phyloP scores from a whole-genome alignment of 805 yeast genomes.

The Saturnispora hagleri region DNA sequence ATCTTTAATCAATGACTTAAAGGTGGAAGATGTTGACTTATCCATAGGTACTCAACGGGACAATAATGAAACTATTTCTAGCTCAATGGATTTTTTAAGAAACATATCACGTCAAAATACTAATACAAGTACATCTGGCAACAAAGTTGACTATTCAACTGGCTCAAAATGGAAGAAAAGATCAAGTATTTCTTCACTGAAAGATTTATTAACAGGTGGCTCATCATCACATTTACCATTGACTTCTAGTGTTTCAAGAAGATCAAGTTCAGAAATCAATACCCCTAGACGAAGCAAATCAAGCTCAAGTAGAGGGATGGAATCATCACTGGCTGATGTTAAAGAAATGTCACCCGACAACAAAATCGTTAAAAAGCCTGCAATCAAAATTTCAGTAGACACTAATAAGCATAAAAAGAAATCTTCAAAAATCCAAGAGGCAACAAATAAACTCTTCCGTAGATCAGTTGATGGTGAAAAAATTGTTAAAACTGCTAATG shows the following conservation, averaged over 20 bases:
- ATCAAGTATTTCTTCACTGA: slow-evolving; percentile 29
- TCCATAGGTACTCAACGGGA: slow-evolving; percentile 17
- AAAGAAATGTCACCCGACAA: slow-evolving; percentile 15
- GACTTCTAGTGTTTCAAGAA: slow-evolving; percentile 4
- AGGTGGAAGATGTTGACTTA: slow-evolving; percentile 27
- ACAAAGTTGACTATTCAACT: slow-evolving; percentile 10
- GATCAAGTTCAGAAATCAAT: slow-evolving; percentile 8
- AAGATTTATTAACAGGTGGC: slow-evolving; percentile 29
- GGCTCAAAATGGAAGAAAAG: slow-evolving; percentile 19
- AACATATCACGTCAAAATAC: slow-evolving; percentile 29
- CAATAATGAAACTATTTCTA: slow-evolving; percentile 22
- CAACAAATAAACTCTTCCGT: slow-evolving; percentile 5
- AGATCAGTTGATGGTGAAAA: background rate
- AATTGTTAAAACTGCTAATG: slow-evolving; percentile 56
- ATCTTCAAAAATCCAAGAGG: slow-evolving; percentile 4
- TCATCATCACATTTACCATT: slow-evolving; percentile 18
- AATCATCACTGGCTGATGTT: slow-evolving; percentile 8
- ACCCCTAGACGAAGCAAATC: slow-evolving; percentile 17
- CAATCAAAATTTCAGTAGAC: background rate
- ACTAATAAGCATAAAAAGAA: slow-evolving; percentile 7
- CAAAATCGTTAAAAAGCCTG: slow-evolving; percentile 3
- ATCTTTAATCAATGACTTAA: slow-evolving; percentile 12
- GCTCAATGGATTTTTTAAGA: slow-evolving; percentile 32
- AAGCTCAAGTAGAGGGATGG: background rate
- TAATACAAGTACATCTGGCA: background rate